A percentile compares a stretch with the other conserved stretches of the same genome.
These are phyloP conservation scores for Triticum timopheevii DNA, from an alignment of 176 grass and related monocot species.

Conservation along the genomic window DNA sequence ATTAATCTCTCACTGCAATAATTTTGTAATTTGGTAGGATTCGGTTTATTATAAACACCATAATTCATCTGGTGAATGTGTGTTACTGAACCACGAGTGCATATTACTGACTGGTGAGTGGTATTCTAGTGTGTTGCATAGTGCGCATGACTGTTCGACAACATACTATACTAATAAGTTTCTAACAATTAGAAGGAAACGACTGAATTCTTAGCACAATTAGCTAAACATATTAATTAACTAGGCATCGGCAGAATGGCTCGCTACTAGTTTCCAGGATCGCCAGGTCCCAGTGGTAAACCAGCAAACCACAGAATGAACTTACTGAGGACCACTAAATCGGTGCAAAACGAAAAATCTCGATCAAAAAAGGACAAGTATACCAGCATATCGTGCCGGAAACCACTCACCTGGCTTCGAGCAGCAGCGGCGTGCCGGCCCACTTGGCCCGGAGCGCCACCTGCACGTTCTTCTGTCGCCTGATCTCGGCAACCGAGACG, in stretches of 20 bases:
- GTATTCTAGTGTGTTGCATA: not conserved
- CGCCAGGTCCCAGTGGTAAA: not conserved
- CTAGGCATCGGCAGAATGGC: not conserved
- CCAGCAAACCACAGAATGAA: not conserved
- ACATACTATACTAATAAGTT: not conserved
- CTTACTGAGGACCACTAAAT: not conserved
- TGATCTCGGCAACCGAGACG: slow-evolving; percentile 36
- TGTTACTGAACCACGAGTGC: not conserved
- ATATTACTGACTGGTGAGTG: not conserved
- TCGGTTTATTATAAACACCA: not conserved
- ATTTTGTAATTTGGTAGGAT: not conserved
- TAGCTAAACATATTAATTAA: not conserved
- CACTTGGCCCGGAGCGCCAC: slow-evolving; percentile 84
- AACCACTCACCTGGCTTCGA: slow-evolving; percentile 70
- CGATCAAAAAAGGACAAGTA: not conserved
- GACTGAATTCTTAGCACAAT: not conserved
- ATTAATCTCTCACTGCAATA: not conserved
- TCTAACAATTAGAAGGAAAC: not conserved
- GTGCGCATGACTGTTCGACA: not conserved
- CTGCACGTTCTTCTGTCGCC: slow-evolving; percentile 88
- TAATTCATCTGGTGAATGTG: not conserved
- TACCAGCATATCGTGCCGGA: slow-evolving; percentile 1
- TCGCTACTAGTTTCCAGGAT: no score
- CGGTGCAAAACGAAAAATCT: not conserved
- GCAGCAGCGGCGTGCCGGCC: slow-evolving; percentile 81